A percentile compares a stretch with the other conserved stretches of the same genome.
These are phyloP conservation scores for Panaeolus cyanescens DNA, from an alignment of 768 basidiomycete genomes.

Conservation along the genomic window DNA sequence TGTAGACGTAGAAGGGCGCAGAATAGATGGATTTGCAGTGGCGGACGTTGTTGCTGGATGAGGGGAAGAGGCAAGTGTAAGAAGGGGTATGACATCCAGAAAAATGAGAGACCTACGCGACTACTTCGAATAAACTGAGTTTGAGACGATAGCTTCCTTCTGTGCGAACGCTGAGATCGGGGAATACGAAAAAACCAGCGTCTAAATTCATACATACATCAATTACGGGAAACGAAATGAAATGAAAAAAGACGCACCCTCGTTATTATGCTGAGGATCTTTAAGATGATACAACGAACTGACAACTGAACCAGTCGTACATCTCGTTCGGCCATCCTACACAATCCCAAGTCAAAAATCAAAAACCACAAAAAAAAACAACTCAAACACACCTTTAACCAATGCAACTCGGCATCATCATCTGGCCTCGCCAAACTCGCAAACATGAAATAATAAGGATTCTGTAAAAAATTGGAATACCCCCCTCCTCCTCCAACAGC, in stretches of 20 bases:
- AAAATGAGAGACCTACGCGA: slow-evolving; percentile 61
- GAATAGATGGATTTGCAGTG: slow-evolving; percentile 92
- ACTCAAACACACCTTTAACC: slow-evolving; percentile 54
- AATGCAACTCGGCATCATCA: slow-evolving; percentile 86
- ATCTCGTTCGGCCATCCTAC: slow-evolving; percentile 87
- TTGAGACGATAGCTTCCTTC: slow-evolving; percentile 87
- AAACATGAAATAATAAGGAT: slow-evolving; percentile 97
- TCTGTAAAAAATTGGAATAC: slow-evolving; percentile 60
- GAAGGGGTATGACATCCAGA: background rate
- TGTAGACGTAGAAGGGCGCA: slow-evolving; percentile 90
- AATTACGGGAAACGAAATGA: slow-evolving; percentile 23
- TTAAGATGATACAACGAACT: slow-evolving; percentile 91
- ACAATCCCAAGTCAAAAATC: slow-evolving; percentile 2
- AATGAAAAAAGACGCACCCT: slow-evolving; percentile 31
- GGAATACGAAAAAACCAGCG: slow-evolving; percentile 96
- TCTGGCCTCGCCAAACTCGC: slow-evolving; percentile 88
- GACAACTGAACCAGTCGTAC: slow-evolving; percentile 90
- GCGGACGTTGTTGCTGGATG: slow-evolving; percentile 72
- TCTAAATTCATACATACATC: slow-evolving; percentile 46
- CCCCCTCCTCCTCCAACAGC: slow-evolving; percentile 31
- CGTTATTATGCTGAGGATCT: slow-evolving; percentile 55
- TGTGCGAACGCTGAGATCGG: slow-evolving; percentile 88
- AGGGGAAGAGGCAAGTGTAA: background rate
- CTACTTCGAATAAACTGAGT: slow-evolving; percentile 82
- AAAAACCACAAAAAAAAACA: background rate